Percentiles rank a stretch among this genome's conserved stretches.
Evolutionary conservation across 192 early-diverging fungal species (phyloP).

Genomic region (Phycomyces blakesleeanus): DNA sequence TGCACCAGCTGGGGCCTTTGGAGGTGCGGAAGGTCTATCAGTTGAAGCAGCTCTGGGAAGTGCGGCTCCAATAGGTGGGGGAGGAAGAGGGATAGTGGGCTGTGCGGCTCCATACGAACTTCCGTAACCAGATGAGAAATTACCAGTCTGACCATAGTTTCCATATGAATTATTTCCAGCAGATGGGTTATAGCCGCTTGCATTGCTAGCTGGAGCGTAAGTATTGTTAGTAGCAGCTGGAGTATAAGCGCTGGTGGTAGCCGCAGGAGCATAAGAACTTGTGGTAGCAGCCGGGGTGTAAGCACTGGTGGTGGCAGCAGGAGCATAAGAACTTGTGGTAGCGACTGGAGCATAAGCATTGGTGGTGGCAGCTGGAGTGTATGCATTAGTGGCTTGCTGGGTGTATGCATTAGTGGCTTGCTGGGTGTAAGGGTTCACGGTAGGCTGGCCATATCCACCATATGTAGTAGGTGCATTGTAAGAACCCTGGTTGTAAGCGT

Average conservation of each 20-base stretch:
- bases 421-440: slow-evolving; percentile 33
- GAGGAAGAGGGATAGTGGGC: slow-evolving; percentile 17
- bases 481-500: neutral
- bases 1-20: slow-evolving; percentile 42
- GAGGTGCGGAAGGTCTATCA: slow-evolving; percentile 23
- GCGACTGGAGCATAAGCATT: slow-evolving; percentile 29
- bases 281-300: slow-evolving; percentile 26
- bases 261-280: slow-evolving; percentile 1
- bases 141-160: slow-evolving; percentile 4
- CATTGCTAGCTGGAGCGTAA: slow-evolving; percentile 25
- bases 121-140: neutral
- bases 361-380: too few relatives aligned
- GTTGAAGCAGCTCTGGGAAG: neutral
- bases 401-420: slow-evolving; percentile 36
- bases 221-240: slow-evolving; percentile 22
- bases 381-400: too few relatives aligned
- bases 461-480: slow-evolving; percentile 2
- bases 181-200: slow-evolving; percentile 13
- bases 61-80: slow-evolving; percentile 7
- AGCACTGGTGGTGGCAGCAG: slow-evolving; percentile 4
- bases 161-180: neutral
- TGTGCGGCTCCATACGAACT: slow-evolving; percentile 1
- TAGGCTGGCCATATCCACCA: neutral
- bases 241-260: slow-evolving; percentile 6
- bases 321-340: slow-evolving; percentile 11